These are phyloP conservation scores for Daldinia sp. DNA, from an alignment of 2,329 filamentous ascomycete genomes.

Conservation along the genomic window DNA sequence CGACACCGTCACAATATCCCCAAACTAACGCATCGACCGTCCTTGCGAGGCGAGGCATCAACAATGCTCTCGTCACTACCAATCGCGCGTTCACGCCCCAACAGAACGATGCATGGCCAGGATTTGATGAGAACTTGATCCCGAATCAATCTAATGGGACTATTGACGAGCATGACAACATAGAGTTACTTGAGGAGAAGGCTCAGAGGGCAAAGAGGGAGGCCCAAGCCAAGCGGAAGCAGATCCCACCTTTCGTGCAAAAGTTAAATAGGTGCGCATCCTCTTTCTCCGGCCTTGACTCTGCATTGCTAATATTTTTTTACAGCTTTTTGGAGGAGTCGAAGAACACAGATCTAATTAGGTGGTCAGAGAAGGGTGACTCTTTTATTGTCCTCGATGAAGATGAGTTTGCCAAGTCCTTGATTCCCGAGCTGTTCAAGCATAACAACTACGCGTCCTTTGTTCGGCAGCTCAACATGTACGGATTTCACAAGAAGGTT, in stretches of 20 bases:
- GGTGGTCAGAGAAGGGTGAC: slow-evolving; percentile 96
- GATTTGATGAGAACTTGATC: slow-evolving; percentile 60
- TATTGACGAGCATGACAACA: slow-evolving; percentile 72
- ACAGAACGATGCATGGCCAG: slow-evolving; percentile 53
- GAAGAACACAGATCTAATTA: slow-evolving; percentile 93
- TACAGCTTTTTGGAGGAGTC: slow-evolving; percentile 89
- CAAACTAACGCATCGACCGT: slow-evolving; percentile 59
- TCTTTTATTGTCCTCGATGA: slow-evolving; percentile 98
- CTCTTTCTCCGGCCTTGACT: slow-evolving; percentile 17
- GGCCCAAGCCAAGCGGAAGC: slow-evolving; percentile 88
- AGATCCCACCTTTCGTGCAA: slow-evolving; percentile 97
- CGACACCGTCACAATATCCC: slow-evolving; percentile 53
- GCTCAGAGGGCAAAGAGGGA: slow-evolving; percentile 88
- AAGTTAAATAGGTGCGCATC: slow-evolving; percentile 89
- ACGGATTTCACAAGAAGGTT: slow-evolving; percentile 97
- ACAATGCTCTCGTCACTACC: slow-evolving; percentile 60
- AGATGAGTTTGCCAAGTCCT: slow-evolving; percentile 97
- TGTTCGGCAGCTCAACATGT: slow-evolving; percentile 95
- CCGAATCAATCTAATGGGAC: slow-evolving; percentile 53
- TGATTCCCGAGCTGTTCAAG: slow-evolving; percentile 98
- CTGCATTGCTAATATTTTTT: slow-evolving; percentile 24
- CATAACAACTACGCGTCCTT: slow-evolving; percentile 99
- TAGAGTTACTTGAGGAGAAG: slow-evolving; percentile 83
- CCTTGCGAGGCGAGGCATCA: slow-evolving; percentile 65
- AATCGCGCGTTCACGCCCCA: slow-evolving; percentile 49